Percentiles rank a stretch among this genome's conserved stretches.
phyloP scores from a whole-genome alignment of 1,284 basidiomycete genomes.

The Fomes fomentarius region DNA sequence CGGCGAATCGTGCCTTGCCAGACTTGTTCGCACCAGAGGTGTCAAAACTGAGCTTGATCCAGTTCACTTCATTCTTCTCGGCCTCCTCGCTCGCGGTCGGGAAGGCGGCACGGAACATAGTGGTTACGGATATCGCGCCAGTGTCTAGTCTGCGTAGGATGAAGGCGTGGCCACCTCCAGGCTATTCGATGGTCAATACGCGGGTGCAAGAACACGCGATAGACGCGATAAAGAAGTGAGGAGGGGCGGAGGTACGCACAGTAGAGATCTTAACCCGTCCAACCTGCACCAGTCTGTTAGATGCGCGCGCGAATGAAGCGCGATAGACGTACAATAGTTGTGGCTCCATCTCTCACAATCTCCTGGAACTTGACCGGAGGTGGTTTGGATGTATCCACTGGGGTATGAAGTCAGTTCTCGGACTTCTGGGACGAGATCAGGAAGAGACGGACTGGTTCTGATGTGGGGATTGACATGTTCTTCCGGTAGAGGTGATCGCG shows the following conservation, averaged over 20 bases:
- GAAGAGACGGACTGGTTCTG: slow-evolving; percentile 38
- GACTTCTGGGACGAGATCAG: slow-evolving; percentile 23
- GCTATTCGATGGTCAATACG: slow-evolving; percentile 43
- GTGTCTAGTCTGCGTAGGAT: slow-evolving; percentile 96
- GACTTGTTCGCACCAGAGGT: slow-evolving; percentile 83
- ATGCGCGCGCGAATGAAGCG: slow-evolving; percentile 6
- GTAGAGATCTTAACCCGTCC: slow-evolving; percentile 95
- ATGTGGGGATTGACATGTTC: slow-evolving; percentile 45
- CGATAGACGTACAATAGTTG: slow-evolving; percentile 57
- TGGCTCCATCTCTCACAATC: slow-evolving; percentile 65
- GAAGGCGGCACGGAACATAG: slow-evolving; percentile 98
- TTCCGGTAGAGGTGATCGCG: slow-evolving; percentile 43
- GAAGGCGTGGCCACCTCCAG: slow-evolving; percentile 79
- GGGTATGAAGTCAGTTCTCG: slow-evolving; percentile 14
- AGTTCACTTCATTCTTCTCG: slow-evolving; percentile 84
- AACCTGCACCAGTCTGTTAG: slow-evolving; percentile 49
- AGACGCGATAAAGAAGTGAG: background rate
- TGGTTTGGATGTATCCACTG: slow-evolving; percentile 36
- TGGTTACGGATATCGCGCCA: slow-evolving; percentile 91
- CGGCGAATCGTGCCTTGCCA: slow-evolving; percentile 80
- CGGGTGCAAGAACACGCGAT: slow-evolving; percentile 11
- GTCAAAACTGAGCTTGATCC: slow-evolving; percentile 85
- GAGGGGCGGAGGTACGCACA: slow-evolving; percentile 48
- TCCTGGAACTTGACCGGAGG: slow-evolving; percentile 70
- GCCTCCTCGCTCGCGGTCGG: slow-evolving; percentile 81